Conservation (phyloP, 768 basidiomycete genomes). For the Clavaria fumosa region DNA sequence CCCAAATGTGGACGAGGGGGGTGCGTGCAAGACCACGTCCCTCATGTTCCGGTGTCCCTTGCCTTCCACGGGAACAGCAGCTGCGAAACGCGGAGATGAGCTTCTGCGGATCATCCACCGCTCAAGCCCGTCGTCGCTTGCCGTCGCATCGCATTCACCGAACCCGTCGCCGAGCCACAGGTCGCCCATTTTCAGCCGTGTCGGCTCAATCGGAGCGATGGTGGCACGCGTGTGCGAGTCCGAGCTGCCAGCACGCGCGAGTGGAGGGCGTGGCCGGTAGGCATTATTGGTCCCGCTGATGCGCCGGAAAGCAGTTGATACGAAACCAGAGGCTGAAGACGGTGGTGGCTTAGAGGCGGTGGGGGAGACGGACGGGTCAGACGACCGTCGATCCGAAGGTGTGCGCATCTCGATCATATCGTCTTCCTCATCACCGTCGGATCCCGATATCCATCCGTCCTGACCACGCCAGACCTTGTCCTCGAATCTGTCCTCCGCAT, state of each 20-base stretch:
- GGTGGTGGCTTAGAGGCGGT: conserved; percentile 13
- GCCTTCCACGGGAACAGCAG: conserved; percentile 38
- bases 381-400: too few relatives aligned
- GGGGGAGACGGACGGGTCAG: too few relatives aligned
- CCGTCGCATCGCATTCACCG: conserved; percentile 10
- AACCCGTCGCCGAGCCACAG: conserved; percentile 7
- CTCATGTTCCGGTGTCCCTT: conserved; percentile 15
- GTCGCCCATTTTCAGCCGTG: conserved; percentile 50
- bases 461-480: conserved; percentile 30
- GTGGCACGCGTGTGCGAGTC: conserved; percentile 21
- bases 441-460: conserved; percentile 7
- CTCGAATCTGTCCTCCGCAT: conserved; percentile 40
- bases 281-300: conserved; percentile 13
- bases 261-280: conserved; percentile 13
- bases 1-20: conserved; percentile 3
- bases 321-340: conserved; percentile 20
- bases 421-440: conserved; percentile 7
- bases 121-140: conserved; percentile 10
- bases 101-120: too few relatives aligned
- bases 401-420: conserved; percentile 12
- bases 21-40: conserved; percentile 4
- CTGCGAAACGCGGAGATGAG: too few relatives aligned
- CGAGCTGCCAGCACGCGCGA: conserved; percentile 14
- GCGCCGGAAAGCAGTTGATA: conserved; percentile 14
- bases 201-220: conserved; percentile 41